Base-by-base conservation (phyloP, 495 filamentous ascomycete species). In the Aspergillus coremiiformis region DNA sequence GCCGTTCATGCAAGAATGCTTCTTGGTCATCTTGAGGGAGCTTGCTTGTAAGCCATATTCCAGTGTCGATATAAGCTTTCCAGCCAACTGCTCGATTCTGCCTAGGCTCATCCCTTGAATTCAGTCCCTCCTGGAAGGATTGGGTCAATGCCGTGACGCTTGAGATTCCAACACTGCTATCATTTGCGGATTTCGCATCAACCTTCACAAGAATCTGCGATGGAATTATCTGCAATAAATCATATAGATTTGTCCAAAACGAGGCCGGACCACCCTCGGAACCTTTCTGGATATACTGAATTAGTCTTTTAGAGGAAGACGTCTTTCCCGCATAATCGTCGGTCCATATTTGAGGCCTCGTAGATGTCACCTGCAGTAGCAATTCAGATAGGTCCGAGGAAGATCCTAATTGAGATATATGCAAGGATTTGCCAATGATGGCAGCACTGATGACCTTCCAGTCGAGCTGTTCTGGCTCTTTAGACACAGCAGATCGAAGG, bases 241-340 rank as follows among this genome's bases (percentile, higher is more conserved):
- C 70, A 37, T 74, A 68, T 30, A 95, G 55, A 3, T 79, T 78
- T 14, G 68, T 57, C 93, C 93, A 98, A 63, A 81, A 95, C 4
- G 77, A 77, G 2, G 74, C 66, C 2, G 79, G 67, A 10, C 85
- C 82, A 7, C 79, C 80, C 57, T 95, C 86, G 1, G 91, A 94
- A 41, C 94, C 93, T 58, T 83, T 83, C 49, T 85, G 81, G n/a
- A 96, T 71, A 58, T 94, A 94, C 17, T 80, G 73, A 27, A 74
- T 77, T 3, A 98, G 59, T 23, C 82, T 75, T 26, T 78, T 77
- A 0, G 82, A 68, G 0, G 84, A 76, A 22, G 84, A 72, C 35
- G 81, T 85, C 61, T 90, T 92, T 49, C 75, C 74, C 14, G 66
- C 73, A 60, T 86, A 86, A 30, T 82, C 72, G 0, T 78, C 71